phyloP scores from a whole-genome alignment of 2,329 filamentous ascomycete genomes.

The Botrytis cinerea region DNA sequence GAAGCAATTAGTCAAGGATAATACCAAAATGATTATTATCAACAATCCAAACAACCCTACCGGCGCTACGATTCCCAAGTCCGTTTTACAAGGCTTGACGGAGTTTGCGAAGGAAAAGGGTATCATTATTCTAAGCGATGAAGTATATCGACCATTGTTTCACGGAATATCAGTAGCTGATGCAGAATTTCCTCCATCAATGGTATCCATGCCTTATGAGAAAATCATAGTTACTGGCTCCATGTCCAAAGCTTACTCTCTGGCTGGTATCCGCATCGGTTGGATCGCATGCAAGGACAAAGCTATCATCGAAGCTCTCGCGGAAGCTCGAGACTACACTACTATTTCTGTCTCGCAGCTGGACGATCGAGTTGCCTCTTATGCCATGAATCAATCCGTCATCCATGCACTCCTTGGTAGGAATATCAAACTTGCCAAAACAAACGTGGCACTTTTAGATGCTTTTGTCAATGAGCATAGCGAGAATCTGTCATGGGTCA shows the following conservation, averaged over 20 bases:
- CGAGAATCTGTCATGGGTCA: slow-evolving; percentile 63
- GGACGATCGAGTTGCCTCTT: slow-evolving; percentile 76
- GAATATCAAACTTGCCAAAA: slow-evolving; percentile 67
- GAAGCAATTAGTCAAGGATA: slow-evolving; percentile 61
- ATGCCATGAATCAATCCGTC: slow-evolving; percentile 66
- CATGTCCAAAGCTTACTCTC: slow-evolving; percentile 81
- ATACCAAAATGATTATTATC: slow-evolving; percentile 71
- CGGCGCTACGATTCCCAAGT: slow-evolving; percentile 66
- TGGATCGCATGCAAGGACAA: slow-evolving; percentile 74
- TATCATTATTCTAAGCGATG: slow-evolving; percentile 72
- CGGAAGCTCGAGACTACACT: slow-evolving; percentile 74
- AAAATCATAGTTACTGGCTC: slow-evolving; percentile 74
- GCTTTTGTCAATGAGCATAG: slow-evolving; percentile 66
- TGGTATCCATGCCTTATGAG: slow-evolving; percentile 70
- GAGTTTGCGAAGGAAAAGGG: slow-evolving; percentile 61
- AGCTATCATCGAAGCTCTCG: slow-evolving; percentile 63
- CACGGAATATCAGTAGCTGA: slow-evolving; percentile 49
- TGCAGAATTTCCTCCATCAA: slow-evolving; percentile 62
- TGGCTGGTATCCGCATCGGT: slow-evolving; percentile 79
- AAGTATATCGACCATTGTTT: slow-evolving; percentile 84
- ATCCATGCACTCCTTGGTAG: slow-evolving; percentile 63
- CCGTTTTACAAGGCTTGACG: slow-evolving; percentile 61
- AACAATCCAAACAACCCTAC: slow-evolving; percentile 85
- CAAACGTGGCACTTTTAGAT: slow-evolving; percentile 67
- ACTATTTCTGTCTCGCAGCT: slow-evolving; percentile 83